Conservation (phyloP, 306 rosid species). For the Quercus alba region DNA sequence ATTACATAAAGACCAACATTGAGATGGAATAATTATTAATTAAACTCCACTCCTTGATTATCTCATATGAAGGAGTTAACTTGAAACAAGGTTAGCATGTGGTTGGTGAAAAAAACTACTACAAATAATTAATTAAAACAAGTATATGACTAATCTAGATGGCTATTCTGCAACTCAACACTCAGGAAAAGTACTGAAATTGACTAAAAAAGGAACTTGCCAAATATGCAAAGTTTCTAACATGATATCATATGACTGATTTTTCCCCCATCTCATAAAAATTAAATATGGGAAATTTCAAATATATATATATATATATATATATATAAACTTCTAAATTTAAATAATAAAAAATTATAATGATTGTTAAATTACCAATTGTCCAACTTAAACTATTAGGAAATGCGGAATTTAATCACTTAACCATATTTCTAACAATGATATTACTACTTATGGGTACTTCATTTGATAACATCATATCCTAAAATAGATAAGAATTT, state of each 20-base stretch:
- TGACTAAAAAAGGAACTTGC: too few species aligned
- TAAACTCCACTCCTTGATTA: background rate
- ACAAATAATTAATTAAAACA: too few species aligned
- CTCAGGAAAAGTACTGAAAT: too few species aligned
- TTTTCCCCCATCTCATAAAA: background rate
- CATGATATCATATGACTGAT: background rate
- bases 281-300: background rate
- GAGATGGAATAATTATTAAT: background rate
- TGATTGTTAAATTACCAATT: too few species aligned
- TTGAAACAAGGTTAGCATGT: background rate
- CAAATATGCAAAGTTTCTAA: background rate
- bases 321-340: background rate
- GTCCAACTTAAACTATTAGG: too few species aligned
- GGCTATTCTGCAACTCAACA: too few species aligned
- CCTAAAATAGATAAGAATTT: background rate
- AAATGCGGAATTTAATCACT: too few species aligned
- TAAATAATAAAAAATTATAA: too few species aligned
- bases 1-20: slow-evolving; percentile 8
- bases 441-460: background rate
- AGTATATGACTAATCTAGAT: too few species aligned
- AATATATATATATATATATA: background rate
- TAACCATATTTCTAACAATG: background rate
- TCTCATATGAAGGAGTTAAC: slow-evolving; percentile 11
- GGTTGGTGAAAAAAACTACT: background rate
- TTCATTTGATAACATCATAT: background rate